Evolutionary conservation across 805 yeast genomes (phyloP).

Genomic region (Scheffersomyces stipitis): DNA sequence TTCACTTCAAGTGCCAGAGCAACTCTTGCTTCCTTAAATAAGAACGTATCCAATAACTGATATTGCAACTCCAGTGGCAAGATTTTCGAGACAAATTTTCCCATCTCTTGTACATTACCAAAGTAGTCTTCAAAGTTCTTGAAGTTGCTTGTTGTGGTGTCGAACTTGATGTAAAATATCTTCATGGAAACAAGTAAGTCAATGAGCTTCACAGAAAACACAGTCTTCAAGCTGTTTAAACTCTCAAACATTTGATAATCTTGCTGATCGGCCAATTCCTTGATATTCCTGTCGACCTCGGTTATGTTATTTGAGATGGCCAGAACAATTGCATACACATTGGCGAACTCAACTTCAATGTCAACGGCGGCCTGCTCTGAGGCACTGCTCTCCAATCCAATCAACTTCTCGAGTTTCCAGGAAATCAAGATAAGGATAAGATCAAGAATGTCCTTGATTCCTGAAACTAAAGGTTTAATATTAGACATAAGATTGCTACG

Average conservation of each 20-base stretch:
- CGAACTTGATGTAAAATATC: conserved; percentile 31
- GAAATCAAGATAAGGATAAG: conserved; percentile 26
- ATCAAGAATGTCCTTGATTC: conserved; percentile 21
- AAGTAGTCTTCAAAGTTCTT: conserved; percentile 35
- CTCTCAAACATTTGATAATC: conserved; percentile 12
- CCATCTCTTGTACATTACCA: conserved; percentile 16
- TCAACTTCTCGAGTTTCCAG: conserved; percentile 37
- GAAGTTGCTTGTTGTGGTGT: conserved; percentile 13
- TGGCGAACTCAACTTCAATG: conserved; percentile 11
- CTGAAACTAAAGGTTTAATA: conserved; percentile 9
- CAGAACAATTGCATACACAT: background rate
- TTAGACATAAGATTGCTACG: conserved; percentile 17
- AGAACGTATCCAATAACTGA: conserved; percentile 41
- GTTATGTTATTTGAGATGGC: background rate
- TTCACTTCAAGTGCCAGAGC: conserved; percentile 37
- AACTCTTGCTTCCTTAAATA: conserved; percentile 48
- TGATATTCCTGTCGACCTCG: background rate
- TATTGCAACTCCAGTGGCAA: conserved; percentile 30
- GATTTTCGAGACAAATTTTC: conserved; percentile 15
- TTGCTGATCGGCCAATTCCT: background rate
- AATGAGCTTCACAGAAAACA: conserved; percentile 23
- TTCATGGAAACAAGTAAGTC: conserved; percentile 35
- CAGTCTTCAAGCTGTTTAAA: conserved; percentile 23
- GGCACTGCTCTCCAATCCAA: conserved; percentile 17
- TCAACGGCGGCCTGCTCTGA: conserved; percentile 20